phyloP scores from a whole-genome alignment of 805 yeast genomes.

The Citeromyces matritensis region DNA sequence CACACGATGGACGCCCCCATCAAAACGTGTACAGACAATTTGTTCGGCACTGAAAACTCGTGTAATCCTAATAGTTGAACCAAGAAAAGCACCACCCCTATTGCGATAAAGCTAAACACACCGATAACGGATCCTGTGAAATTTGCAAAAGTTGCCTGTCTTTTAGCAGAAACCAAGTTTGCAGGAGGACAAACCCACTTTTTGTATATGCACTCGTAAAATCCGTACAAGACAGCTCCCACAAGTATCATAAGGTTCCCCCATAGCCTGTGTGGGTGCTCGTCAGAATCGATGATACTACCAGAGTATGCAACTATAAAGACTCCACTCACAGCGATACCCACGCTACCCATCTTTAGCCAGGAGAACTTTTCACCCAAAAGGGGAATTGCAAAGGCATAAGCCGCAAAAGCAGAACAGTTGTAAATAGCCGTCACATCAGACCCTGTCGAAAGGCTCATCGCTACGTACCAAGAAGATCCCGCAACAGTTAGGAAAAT shows the following conservation, averaged over 20 bases:
- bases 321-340: conserved; percentile 62
- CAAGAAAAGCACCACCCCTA: conserved; percentile 31
- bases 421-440: conserved; percentile 87
- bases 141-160: conserved; percentile 73
- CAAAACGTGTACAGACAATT: conserved; percentile 22
- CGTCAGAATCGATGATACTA: conserved; percentile 8
- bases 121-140: conserved; percentile 63
- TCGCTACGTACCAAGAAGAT: conserved; percentile 74
- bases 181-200: conserved; percentile 60
- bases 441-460: conserved; percentile 65
- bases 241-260: conserved; percentile 59
- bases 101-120: conserved; percentile 28
- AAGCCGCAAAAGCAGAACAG: conserved; percentile 81
- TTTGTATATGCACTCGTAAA: conserved; percentile 76
- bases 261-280: conserved; percentile 25
- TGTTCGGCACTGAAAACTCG: conserved; percentile 34
- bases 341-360: conserved; percentile 51
- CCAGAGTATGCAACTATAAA: conserved; percentile 64
- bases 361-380: conserved; percentile 50
- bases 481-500: conserved; percentile 62
- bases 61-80: conserved; percentile 43
- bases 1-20: conserved; percentile 39
- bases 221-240: conserved; percentile 70
- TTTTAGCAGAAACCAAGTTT: conserved; percentile 38
- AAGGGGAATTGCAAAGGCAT: conserved; percentile 67